Evolutionary conservation across 257 asterid species (phyloP), one percentile per base, ranked within the genome.

Genomic region (Solanum okadae): DNA sequence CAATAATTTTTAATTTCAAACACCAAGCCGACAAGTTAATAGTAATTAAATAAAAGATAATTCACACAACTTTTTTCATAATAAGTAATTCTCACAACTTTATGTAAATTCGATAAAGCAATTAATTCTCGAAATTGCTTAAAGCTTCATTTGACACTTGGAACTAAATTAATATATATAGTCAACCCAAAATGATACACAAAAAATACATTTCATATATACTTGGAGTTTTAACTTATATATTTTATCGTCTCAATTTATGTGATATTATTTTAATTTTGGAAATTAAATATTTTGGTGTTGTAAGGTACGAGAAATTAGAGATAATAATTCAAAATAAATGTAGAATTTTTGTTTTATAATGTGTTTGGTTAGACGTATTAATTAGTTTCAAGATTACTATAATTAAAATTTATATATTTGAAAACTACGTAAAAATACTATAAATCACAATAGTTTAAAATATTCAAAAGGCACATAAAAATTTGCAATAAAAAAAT

Each of bases 281-380:
- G 0, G 1, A 49, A 49, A 2, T 49, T 3, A 49, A 49, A 49
- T 3, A 49, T 15, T 61, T 22, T 3, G 12, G 25, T 3, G 12
- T 22, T 1, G n/a, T 22, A 61, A 22, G 14, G 6, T 61, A 61
- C 2, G 25, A 59, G 0, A 20, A 22, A 22, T 61, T 20, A 22
- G 5, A 20, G n/a, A 59, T 22, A 59, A 22, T 59, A 23, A 22
- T 59, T 22, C 4, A 22, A 59, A 8, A 22, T 22, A 59, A 59
- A 22, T 1, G 12, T 20, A 59, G 25, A 59, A 1, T 22, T 40
- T 40, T 40, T 56, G 1, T 56, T 56, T 56, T 56, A 1, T 20
- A 0, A 7, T 7, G 0, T 0, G 3, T 20, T 59, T 8, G 10
- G 0, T 16, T 49, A 49, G 61, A 3, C 20, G 8, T 15, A 49